Percentiles rank a stretch among this genome's conserved stretches.
phyloP scores from a whole-genome alignment of 2,329 filamentous ascomycete genomes.

The Plectosphaerella cucumerina region DNA sequence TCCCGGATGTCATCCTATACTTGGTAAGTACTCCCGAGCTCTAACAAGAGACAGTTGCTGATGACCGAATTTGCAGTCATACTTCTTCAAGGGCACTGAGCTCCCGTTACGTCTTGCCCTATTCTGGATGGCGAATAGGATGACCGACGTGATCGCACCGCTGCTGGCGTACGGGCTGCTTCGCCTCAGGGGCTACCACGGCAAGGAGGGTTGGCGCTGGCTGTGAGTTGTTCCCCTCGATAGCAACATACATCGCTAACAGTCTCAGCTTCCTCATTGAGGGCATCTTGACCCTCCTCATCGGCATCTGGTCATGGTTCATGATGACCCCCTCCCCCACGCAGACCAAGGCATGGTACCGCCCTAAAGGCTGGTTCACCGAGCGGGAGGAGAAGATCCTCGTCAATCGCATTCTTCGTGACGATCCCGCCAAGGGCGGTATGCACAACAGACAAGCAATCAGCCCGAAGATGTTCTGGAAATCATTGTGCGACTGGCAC shows the following conservation, averaged over 20 bases:
- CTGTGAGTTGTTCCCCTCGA: slow-evolving; percentile 14
- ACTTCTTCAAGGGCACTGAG: slow-evolving; percentile 28
- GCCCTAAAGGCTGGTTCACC: slow-evolving; percentile 49
- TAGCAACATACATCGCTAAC: too few relatives aligned
- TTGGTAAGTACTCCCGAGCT: slow-evolving; percentile 10
- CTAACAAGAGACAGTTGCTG: background rate
- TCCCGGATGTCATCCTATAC: slow-evolving; percentile 26
- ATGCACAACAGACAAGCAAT: slow-evolving; percentile 57
- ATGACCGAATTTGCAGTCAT: slow-evolving; percentile 4
- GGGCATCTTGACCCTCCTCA: slow-evolving; percentile 16
- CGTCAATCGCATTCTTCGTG: slow-evolving; percentile 51
- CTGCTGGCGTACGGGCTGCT: slow-evolving; percentile 28
- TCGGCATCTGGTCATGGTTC: slow-evolving; percentile 18
- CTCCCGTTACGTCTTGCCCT: slow-evolving; percentile 26
- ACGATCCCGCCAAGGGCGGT: slow-evolving; percentile 52
- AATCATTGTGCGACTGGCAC: slow-evolving; percentile 49
- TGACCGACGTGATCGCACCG: slow-evolving; percentile 25
- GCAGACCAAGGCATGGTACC: slow-evolving; percentile 29
- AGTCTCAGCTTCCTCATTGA: slow-evolving; percentile 41
- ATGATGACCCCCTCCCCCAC: slow-evolving; percentile 22
- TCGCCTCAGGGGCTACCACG: slow-evolving; percentile 24
- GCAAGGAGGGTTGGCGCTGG: slow-evolving; percentile 35
- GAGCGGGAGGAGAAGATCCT: slow-evolving; percentile 51
- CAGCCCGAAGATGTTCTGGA: slow-evolving; percentile 41
- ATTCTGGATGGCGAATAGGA: slow-evolving; percentile 25